A percentile compares a stretch with the other conserved stretches of the same genome.
Conservation (phyloP, 106 monocot genomes). For the Ottelia alismoides region DNA sequence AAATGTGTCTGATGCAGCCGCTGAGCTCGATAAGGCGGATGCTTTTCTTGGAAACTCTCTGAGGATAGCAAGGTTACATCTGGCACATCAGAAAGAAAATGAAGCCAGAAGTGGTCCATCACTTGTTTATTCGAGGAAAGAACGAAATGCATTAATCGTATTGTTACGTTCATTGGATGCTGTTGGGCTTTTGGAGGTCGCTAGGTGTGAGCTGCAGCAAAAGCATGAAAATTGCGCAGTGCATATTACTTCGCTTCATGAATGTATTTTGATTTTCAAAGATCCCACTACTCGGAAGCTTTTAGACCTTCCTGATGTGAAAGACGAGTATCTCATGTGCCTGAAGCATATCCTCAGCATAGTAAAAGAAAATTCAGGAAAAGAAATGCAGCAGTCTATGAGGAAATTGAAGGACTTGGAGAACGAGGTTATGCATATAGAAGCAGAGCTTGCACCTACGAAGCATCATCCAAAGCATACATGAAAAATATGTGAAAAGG, state of each 20-base stretch:
- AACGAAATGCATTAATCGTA: too few species aligned
- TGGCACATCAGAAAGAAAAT: too few species aligned
- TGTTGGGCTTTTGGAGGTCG: too few species aligned
- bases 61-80: neutral
- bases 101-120: neutral
- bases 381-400: too few species aligned
- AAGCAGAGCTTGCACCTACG: too few species aligned
- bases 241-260: neutral
- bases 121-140: neutral
- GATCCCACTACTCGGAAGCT: neutral
- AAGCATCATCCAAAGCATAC: too few species aligned
- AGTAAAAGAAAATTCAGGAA: neutral
- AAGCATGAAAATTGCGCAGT: too few species aligned
- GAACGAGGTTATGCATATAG: too few species aligned
- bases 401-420: too few species aligned
- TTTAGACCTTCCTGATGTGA: neutral
- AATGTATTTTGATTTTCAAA: neutral
- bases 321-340: neutral
- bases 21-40: slow-evolving; percentile 2
- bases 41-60: neutral
- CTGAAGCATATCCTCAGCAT: neutral
- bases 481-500: too few species aligned
- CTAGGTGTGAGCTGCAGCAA: too few species aligned
- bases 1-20: slow-evolving; percentile 1
- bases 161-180: too few species aligned